Base-by-base conservation (phyloP, 2,329 filamentous ascomycete species). In the Pseudogymnoascus sp. region DNA sequence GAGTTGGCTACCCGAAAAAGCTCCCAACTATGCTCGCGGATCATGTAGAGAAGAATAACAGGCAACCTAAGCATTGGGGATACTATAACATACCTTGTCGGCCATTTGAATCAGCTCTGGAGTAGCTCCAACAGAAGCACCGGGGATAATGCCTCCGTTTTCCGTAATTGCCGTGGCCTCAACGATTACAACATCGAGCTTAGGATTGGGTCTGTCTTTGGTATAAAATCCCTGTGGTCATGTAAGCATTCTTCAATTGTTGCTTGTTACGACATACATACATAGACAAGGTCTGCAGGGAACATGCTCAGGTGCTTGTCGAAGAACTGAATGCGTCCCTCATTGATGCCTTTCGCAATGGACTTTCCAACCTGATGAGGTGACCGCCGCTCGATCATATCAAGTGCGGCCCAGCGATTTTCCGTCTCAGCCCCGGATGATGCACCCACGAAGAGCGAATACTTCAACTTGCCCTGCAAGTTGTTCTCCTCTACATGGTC, bases 271-370 rank as follows among this genome's bases (percentile, higher is more conserved):
- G 19, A 19, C 38, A 11, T 55, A 7, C 33, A 23, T 9, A 38
- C 45, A 73, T 94, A 94, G 74, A 93, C 88, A 67, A 96, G 79
- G 73, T 96, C 91, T 39, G 87, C 83, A 3, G 91, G 91, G 74
- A 96, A 96, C 91, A 95, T 95, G 76, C 88, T 92, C 72, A 96
- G 75, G 78, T 96, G 91, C 79, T 96, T 96, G 75, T 96, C 91
- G 73, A 95, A 96, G 77, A 96, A 96, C 66, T 93, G 86, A 77
- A 96, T 96, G 68, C 88, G 82, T 45, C 91, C 91, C 69, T 88
- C 86, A 75, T 96, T 96, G 77, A 96, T 95, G 8, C 91, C 91
- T 79, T 91, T 93, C 64, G 91, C 85, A 67, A 96, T 96, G 64
- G 89, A 83, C 79, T 95, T 96, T 72, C 91, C 91, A 64, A 96